Base-by-base conservation (phyloP, 257 asterid species). In the Datura wrightii region DNA sequence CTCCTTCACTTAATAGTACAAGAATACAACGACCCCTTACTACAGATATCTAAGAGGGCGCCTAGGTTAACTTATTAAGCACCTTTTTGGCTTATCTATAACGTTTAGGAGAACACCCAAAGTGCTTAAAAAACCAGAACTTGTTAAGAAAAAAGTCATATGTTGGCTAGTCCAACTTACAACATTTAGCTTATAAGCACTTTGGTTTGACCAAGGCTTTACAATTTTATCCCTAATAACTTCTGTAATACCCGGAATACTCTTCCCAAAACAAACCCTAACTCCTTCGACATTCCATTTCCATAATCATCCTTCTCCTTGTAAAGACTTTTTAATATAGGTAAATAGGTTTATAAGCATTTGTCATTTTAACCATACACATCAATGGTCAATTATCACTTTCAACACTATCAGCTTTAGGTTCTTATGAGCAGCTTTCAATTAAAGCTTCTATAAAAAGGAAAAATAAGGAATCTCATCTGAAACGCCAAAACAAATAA, bases 211-310 rank as follows among this genome's bases (percentile, higher is more conserved):
- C 48, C n/a, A 66, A 66, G 24, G 37, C 76, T 37, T 66, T 9
- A 69, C 15, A 41, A 8, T 39, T 69, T 1, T 69, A 69, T 41
- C 53, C 79, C 8, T 18, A 18, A 69, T 15, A 67, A 39, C 78
- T 67, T 63, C 15, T 69, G 14, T 1, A 66, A 14, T 62, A 9
- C 36, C 39, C 69, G 13, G 2, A 67, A 14, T 2, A 16, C 34
- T 69, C 79, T 69, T 69, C 34, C 79, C 53, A 70, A 39, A 70
- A 70, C 54, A 70, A 70, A 70, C 48, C 53, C 54, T 4, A 70
- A 70, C 15, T 41, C 54, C 54, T 70, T 70, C 2, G 13, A 15
- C 34, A 41, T 70, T 39, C 42, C 60, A 74, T 1, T 74, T 48
- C 60, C 8, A 46, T 6, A 5, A 16, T 41, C 79, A 70, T 70